Conservation (phyloP, 176 grass and related monocot genomes). For the Juncus inflexus region DNA sequence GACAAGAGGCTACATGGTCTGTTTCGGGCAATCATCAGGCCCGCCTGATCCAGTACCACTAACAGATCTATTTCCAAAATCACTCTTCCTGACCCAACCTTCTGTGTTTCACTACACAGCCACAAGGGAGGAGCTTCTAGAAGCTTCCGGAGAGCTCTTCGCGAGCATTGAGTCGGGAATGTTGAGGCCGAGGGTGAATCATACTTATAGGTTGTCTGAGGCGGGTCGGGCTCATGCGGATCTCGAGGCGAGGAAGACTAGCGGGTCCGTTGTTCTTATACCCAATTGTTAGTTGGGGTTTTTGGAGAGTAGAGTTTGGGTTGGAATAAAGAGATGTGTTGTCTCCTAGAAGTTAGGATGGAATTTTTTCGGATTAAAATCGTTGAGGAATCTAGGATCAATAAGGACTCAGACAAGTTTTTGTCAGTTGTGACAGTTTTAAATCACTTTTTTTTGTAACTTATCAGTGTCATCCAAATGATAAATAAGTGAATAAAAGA, state of each 20-base stretch:
- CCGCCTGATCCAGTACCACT: slow-evolving; percentile 42
- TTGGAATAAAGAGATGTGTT: too few species aligned
- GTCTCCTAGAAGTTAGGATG: too few species aligned
- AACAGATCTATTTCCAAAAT: slow-evolving; percentile 49
- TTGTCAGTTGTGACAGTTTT: too few species aligned
- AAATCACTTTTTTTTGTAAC: too few species aligned
- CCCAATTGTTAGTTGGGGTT: slow-evolving; percentile 32
- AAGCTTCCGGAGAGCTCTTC: slow-evolving; percentile 55
- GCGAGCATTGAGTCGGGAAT: slow-evolving; percentile 42
- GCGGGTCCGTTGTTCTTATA: slow-evolving; percentile 58
- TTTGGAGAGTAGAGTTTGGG: too few species aligned
- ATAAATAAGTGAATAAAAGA: too few species aligned
- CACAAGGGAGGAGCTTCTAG: slow-evolving; percentile 53
- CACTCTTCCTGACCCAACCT: slow-evolving; percentile 58
- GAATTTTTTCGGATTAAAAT: too few species aligned
- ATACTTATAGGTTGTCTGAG: slow-evolving; percentile 49
- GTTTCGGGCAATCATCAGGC: slow-evolving; percentile 66
- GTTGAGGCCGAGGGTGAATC: slow-evolving; percentile 47
- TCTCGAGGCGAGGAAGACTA: slow-evolving; percentile 56
- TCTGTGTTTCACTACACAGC: slow-evolving; percentile 54
- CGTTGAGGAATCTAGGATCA: too few species aligned
- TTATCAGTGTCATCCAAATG: too few species aligned
- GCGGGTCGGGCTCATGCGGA: slow-evolving; percentile 49
- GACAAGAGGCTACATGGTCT: slow-evolving; percentile 43
- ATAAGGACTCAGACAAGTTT: too few species aligned